Evolutionary conservation across 352 stramenopile species (phyloP).

Genomic region (Detonula confervacea): DNA sequence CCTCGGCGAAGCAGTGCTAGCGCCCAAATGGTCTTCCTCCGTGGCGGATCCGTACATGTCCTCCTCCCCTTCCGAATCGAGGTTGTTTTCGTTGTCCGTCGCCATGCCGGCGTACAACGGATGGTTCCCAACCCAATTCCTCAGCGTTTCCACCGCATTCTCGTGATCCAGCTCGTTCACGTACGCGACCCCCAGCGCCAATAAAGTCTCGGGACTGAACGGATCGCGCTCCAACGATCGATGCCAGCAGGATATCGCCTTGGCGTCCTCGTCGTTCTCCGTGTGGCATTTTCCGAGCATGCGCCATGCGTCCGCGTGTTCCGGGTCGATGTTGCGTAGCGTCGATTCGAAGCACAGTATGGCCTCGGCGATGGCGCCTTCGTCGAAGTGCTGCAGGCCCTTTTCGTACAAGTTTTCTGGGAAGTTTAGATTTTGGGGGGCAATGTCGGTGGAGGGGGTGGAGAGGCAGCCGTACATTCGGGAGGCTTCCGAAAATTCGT

Average conservation of each 20-base stretch:
- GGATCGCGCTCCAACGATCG: conserved; percentile 93
- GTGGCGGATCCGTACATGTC: conserved; percentile 59
- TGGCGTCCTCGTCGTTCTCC: conserved; percentile 96
- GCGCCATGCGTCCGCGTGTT: conserved; percentile 94
- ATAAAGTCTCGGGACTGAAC: conserved; percentile 92
- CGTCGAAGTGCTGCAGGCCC: conserved; percentile 88
- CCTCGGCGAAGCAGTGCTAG: conserved; percentile 55
- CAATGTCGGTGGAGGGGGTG: conserved; percentile 32
- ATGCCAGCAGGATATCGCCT: conserved; percentile 93
- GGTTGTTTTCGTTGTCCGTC: conserved; percentile 12
- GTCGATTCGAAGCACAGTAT: conserved; percentile 95
- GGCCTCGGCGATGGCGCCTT: conserved; percentile 91
- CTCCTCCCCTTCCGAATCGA: conserved; percentile 16
- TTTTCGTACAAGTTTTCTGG: conserved; percentile 52
- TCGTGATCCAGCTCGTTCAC: conserved; percentile 97
- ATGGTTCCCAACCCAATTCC: conserved; percentile 96
- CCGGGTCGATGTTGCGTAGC: conserved; percentile 89
- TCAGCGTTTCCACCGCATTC: conserved; percentile 91
- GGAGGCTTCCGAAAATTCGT: conserved; percentile 49
- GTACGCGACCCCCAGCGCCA: conserved; percentile 94
- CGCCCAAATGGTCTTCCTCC: background rate
- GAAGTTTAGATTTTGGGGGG: conserved; percentile 15
- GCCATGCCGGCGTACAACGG: conserved; percentile 94
- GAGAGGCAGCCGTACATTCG: conserved; percentile 35
- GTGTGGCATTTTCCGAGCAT: conserved; percentile 94